Evolutionary conservation across 208 protist genomes (phyloP), one percentile per base, ranked within the genome.

Genomic region (Jaenimonas drosophilae): DNA sequence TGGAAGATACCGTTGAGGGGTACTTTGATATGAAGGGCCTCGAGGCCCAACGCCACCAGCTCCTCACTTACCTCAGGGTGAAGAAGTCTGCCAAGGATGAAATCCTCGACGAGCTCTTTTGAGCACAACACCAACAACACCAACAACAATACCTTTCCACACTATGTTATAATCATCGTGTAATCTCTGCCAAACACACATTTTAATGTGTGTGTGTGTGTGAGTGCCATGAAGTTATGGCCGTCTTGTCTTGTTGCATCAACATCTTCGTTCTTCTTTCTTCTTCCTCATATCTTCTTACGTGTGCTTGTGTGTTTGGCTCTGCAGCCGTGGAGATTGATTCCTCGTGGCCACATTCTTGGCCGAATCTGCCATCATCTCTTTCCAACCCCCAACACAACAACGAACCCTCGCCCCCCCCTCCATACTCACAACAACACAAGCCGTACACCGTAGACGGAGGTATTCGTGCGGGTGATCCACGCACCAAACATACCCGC

Each of bases 51-150:
- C 60, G 49, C 16, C 62, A 57, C 20, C 49, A 62, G 31, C 26
- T 93, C 21, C 44, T 76, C 9, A 53, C 73, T 2, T 86, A 76
- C 50, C 57, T 93, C 9, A 53, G 64, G 16, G 82, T 65, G 9
- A 74, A 68, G 20, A 84, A 85, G 59, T 36, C 51, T 23, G 48
- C 65, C 1, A 60, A 52, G 1, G 84, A 93, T 47, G 61, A 56
- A 1, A 24, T 93, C 3, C 60, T 93, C 6, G 80, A 93, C 28
- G 79, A 93, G 29, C 53, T 93, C 21, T 93, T 93, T 61, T 93
- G 47, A 84, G 25, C n/a, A 11, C 25, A 3, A n/a, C n/a, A n/a
- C n/a, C n/a, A n/a, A n/a, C n/a, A n/a, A n/a, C n/a, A n/a, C n/a
- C n/a, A n/a, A n/a, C n/a, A n/a, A n/a, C n/a, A n/a, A n/a, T n/a